Evolutionary conservation across 257 asterid species (phyloP).

Genomic region (Capsicum pubescens): DNA sequence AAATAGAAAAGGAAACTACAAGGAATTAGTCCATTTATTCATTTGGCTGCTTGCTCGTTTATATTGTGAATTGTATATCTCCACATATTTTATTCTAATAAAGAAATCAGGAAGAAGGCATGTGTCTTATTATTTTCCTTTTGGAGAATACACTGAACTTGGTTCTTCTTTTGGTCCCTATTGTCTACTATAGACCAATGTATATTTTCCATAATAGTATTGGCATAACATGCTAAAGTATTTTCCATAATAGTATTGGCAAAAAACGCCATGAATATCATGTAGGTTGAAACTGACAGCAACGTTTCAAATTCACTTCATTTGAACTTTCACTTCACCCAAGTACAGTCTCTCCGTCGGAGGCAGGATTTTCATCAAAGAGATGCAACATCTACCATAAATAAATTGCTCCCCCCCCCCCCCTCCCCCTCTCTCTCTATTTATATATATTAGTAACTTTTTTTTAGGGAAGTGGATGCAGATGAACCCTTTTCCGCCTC

Average conservation of each 20-base stretch:
- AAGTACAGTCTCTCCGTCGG: background rate
- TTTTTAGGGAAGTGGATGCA: too few relatives aligned
- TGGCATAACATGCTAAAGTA: background rate
- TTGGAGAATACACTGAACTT: constrained; percentile 8
- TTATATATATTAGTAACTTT: too few relatives aligned
- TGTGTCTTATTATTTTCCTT: background rate
- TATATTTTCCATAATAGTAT: background rate
- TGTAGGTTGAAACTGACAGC: background rate
- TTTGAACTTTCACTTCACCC: background rate
- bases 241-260: constrained; percentile 14
- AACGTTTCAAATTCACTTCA: background rate
- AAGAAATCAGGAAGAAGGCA: background rate
- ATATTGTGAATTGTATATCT: background rate
- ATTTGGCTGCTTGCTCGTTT: constrained; percentile 19
- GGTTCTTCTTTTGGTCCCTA: background rate
- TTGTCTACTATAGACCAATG: background rate
- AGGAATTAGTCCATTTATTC: background rate
- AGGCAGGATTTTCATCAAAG: too few relatives aligned
- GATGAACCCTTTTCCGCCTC: too few relatives aligned
- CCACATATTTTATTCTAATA: background rate
- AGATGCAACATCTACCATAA: too few relatives aligned
- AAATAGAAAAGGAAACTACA: background rate
- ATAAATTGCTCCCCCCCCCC: too few relatives aligned
- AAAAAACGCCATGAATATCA: constrained; percentile 9
- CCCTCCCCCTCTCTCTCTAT: too few relatives aligned